Conservation (phyloP, 2,329 filamentous ascomycete genomes). For the Coniosporium tulheliwenetii region DNA sequence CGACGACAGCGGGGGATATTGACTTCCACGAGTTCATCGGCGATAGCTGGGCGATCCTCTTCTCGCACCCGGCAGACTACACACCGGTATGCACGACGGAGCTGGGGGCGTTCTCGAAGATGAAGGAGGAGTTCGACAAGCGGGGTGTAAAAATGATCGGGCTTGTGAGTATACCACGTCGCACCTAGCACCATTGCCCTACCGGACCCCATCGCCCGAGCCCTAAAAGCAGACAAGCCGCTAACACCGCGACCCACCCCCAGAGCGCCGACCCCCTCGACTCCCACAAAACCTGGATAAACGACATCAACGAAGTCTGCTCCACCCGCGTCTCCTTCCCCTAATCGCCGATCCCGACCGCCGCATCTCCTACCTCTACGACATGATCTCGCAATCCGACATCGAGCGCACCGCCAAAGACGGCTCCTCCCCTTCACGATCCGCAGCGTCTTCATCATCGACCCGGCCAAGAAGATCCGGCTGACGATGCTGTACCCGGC, state of each 20-base stretch:
- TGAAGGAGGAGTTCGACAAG: constrained; percentile 76
- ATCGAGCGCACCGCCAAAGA: constrained; percentile 17
- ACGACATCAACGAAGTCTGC: constrained; percentile 44
- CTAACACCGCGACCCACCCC: neutral
- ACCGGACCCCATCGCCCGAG: no score
- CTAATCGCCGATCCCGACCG: constrained; percentile 35
- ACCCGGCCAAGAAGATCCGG: constrained; percentile 85
- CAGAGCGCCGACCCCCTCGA: constrained; percentile 64
- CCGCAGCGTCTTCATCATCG: constrained; percentile 87
- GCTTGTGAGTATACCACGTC: constrained; percentile 32
- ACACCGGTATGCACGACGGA: constrained; percentile 94
- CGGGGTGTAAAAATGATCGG: constrained; percentile 85
- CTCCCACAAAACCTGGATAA: constrained; percentile 79
- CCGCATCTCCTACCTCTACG: constrained; percentile 31
- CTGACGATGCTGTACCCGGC: constrained; percentile 87
- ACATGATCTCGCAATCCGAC: constrained; percentile 26
- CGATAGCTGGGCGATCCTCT: constrained; percentile 66
- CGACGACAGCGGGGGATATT: constrained; percentile 63
- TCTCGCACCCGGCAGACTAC: constrained; percentile 77
- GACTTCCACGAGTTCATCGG: constrained; percentile 73
- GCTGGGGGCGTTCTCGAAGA: constrained; percentile 81
- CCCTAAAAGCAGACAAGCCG: no score
- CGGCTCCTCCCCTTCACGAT: constrained; percentile 70
- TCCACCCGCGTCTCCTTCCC: constrained; percentile 28
- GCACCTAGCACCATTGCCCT: neutral